Conservation (phyloP, 2,329 filamentous ascomycete genomes). For the Claviceps humidiphila region DNA sequence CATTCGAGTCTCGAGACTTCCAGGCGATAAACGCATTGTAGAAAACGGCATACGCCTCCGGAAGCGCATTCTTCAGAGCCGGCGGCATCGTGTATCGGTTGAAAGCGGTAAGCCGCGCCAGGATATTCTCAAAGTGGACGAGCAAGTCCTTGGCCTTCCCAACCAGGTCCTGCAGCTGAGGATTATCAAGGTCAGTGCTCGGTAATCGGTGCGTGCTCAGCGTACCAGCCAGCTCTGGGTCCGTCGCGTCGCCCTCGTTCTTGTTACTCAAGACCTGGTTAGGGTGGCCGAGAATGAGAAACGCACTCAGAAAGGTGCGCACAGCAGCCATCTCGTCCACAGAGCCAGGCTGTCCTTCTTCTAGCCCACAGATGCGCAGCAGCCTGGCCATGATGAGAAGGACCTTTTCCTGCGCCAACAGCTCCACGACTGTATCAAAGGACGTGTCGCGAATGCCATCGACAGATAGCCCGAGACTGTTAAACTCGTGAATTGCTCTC, state of each 20-base stretch:
- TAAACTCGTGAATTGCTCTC: conserved; percentile 51
- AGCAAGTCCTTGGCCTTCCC: conserved; percentile 65
- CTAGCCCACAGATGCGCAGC: conserved; percentile 55
- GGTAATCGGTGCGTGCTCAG: conserved; percentile 20
- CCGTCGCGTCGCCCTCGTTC: conserved; percentile 42
- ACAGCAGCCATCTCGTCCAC: conserved; percentile 57
- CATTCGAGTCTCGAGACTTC: conserved; percentile 69
- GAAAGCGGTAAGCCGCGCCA: conserved; percentile 49
- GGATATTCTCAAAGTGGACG: conserved; percentile 62
- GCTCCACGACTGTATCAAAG: conserved; percentile 60
- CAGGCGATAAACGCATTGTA: conserved; percentile 70
- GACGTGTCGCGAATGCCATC: conserved; percentile 55
- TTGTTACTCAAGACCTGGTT: conserved; percentile 66
- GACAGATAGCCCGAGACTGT: conserved; percentile 53
- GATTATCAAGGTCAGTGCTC: conserved; percentile 40
- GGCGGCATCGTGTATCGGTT: conserved; percentile 57
- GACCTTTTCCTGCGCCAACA: conserved; percentile 54
- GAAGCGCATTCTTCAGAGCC: conserved; percentile 46
- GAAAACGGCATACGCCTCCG: conserved; percentile 60
- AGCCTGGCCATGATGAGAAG: conserved; percentile 52
- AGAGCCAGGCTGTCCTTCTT: conserved; percentile 49
- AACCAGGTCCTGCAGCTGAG: conserved; percentile 57
- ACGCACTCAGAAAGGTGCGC: conserved; percentile 67
- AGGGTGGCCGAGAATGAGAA: conserved; percentile 67
- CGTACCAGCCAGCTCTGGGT: conserved; percentile 37